phyloP scores from a whole-genome alignment of 2,329 filamentous ascomycete species.

The Aspergillus carbonarius region DNA sequence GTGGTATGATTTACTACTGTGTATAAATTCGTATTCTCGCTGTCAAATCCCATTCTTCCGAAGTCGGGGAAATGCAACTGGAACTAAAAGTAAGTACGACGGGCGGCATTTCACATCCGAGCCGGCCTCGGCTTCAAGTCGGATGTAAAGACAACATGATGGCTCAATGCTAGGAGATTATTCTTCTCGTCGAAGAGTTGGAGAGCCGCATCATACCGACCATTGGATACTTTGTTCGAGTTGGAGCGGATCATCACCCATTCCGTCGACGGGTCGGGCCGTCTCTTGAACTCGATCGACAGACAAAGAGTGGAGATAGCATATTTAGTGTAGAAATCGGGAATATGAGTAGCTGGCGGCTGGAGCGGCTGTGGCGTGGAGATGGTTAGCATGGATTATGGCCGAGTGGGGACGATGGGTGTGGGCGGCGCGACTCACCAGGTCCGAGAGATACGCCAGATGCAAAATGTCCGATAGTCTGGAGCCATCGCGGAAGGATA shows the following conservation, averaged over 20 bases:
- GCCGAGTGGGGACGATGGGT: background rate
- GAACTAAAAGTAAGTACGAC: background rate
- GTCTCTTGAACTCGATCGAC: constrained; percentile 25
- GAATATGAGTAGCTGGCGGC: constrained; percentile 21
- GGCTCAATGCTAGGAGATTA: constrained; percentile 20
- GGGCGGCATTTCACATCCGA: background rate
- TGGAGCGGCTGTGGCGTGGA: constrained; percentile 18
- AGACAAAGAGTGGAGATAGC: constrained; percentile 23
- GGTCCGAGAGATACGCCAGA: constrained; percentile 21
- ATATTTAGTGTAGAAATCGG: constrained; percentile 19
- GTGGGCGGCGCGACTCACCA: constrained; percentile 11
- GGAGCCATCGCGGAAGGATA: constrained; percentile 23
- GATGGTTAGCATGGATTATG: background rate
- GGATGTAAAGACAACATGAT: constrained; percentile 21
- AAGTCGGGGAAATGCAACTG: no score
- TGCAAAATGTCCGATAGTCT: constrained; percentile 15
- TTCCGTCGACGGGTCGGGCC: constrained; percentile 17
- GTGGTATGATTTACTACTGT: no score
- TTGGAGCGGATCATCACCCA: constrained; percentile 23
- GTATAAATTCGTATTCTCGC: no score
- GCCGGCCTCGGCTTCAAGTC: constrained; percentile 8
- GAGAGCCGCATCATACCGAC: constrained; percentile 22
- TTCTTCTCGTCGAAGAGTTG: constrained; percentile 18
- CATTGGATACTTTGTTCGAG: constrained; percentile 16
- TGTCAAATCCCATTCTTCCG: no score